Percentiles rank a stretch among this genome's conserved stretches.
Conservation (phyloP, 2,329 filamentous ascomycete genomes). For the Cercospora berteroae region DNA sequence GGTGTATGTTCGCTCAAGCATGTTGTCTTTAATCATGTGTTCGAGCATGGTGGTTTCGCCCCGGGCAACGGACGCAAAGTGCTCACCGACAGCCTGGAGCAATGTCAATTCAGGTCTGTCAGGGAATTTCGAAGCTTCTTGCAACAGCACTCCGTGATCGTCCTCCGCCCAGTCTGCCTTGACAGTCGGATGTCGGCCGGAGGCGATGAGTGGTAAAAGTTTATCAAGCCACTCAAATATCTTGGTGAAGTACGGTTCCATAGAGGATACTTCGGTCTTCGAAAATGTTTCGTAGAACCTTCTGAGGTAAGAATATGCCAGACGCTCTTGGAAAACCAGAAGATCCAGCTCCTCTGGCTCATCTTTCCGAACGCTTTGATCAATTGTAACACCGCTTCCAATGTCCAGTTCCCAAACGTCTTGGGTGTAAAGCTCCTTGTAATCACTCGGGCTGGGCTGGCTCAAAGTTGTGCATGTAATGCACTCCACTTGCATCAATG, state of each 20-base stretch:
- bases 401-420: slow-evolving; percentile 9
- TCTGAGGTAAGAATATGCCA: slow-evolving; percentile 12
- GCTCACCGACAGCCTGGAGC: slow-evolving; percentile 12
- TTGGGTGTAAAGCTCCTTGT: slow-evolving; percentile 9
- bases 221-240: slow-evolving; percentile 4
- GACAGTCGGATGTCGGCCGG: slow-evolving; percentile 7
- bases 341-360: slow-evolving; percentile 7
- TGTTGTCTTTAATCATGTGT: slow-evolving; percentile 12
- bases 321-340: slow-evolving; percentile 7
- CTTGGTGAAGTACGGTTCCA: slow-evolving; percentile 7
- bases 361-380: slow-evolving; percentile 2
- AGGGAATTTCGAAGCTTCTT: neutral
- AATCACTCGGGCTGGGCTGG: slow-evolving; percentile 6
- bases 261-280: slow-evolving; percentile 3
- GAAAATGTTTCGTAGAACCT: slow-evolving; percentile 13
- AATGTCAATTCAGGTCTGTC: slow-evolving; percentile 2
- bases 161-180: slow-evolving; percentile 14
- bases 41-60: slow-evolving; percentile 15
- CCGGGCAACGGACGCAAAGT: slow-evolving; percentile 4
- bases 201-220: neutral
- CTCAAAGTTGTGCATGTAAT: slow-evolving; percentile 9
- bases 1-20: slow-evolving; percentile 13
- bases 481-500: slow-evolving; percentile 15
- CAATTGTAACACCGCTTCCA: slow-evolving; percentile 10
- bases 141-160: slow-evolving; percentile 4